Evolutionary conservation across 768 basidiomycete genomes (phyloP), one percentile per base, ranked within the genome.

Genomic region (Lactarius indigo): DNA sequence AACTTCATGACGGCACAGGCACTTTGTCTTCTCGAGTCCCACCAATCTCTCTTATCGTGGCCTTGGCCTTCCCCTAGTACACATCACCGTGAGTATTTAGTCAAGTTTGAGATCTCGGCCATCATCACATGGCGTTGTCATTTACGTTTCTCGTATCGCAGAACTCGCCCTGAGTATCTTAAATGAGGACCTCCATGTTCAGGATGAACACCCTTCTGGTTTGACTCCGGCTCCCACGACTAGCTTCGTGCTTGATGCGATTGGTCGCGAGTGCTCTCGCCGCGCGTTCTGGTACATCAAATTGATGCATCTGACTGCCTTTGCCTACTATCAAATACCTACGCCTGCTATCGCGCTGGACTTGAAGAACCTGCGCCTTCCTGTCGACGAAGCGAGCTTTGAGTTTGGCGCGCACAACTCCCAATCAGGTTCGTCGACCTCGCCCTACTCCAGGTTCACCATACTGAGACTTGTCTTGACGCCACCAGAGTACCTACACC

Each of bases 241-340:
- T 61, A 83, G 85, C 61, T 85, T 85, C 70, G 85, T 86, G 28
- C 82, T 87, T 68, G 79, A 79, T 62, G 83, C 83, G 57, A 85
- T 90, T 69, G 87, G 91, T 72, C 87, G 86, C 66, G 91, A 94
- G 78, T 89, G 88, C 68, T 80, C 87, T n/a, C 87, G 91, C 56
- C 85, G 91, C 64, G 85, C 89, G 65, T 92, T 92, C 76, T 93
- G 91, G 91, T 79, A 90, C 63, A 84, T 90, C 65, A 85, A 87
- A 73, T 77, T 86, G 66, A 80, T 89, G 72, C 85, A 88, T 72
- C 75, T 78, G 70, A 77, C 83, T 30, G 76, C 76, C 52, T 77
- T 79, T 71, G 76, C 79, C 60, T 78, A 76, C 64, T 76, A 74
- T 57, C 78, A 76, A 71, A 73, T 75, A 63, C 79, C 78, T 33